Base-by-base conservation (phyloP, 768 basidiomycete genomes). In the Tricholoma saponaceum region DNA sequence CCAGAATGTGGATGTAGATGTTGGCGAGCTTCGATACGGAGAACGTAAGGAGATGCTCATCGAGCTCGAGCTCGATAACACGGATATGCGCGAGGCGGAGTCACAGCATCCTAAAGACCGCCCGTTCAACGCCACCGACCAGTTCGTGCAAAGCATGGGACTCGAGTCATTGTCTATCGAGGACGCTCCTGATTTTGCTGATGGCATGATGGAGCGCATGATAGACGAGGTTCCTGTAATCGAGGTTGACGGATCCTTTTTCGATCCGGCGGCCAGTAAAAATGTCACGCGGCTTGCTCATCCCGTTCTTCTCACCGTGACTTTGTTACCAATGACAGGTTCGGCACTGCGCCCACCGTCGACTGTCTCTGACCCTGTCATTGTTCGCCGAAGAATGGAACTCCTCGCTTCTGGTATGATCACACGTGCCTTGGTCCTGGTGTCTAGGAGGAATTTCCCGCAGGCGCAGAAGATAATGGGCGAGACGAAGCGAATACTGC, bases 321-420 rank as follows among this genome's bases (percentile, higher is more conserved):
- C 95, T 0, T 80, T 98, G 51, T 76, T 95, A 10, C 95, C 95
- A 0, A 74, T 76, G 60, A 74, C 73, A 51, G 62, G 68, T 16
- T 72, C 63, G 55, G 53, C 67, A 16, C 66, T 69, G 12, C 74
- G 78, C 50, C 76, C 82, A 28, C 77, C 78, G 1, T 74, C 80
- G 33, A 70, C 76, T 5, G 74, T 74, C 3, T 91, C 91, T 0
- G 92, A 96, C 67, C 88, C 94, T 0, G 85, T 89, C 52, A 95
- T 99, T 64, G 90, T 96, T 25, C 86, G 97, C 25, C 81, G 97
- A 37, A 78, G 96, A 22, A 97, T 98, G 94, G 97, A 99, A 76
- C 83, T 99, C 4, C 83, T 98, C 37, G 91, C 94, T 23, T 90
- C 89, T 25, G 97, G 98, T 72, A 98, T 98, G 94, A 94, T 98